These are phyloP conservation scores for Botrytis pseudocinerea DNA, from an alignment of 2,329 filamentous ascomycete species.

Conservation along the genomic window DNA sequence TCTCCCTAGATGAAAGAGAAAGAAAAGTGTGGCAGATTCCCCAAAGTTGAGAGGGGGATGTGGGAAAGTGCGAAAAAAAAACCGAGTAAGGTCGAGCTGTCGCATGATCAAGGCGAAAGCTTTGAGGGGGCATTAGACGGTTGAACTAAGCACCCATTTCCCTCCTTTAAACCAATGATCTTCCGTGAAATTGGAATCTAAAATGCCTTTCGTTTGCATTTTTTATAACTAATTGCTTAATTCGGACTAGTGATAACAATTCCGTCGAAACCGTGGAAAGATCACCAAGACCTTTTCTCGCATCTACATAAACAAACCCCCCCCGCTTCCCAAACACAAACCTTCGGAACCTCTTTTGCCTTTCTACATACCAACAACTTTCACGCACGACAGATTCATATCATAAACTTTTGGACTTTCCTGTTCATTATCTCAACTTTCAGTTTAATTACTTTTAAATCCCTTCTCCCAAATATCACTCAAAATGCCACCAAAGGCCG, in stretches of 20 bases:
- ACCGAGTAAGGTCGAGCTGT: conserved; percentile 16
- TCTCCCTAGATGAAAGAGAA: background rate
- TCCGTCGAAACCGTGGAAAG: background rate
- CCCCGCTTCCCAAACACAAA: conserved; percentile 17
- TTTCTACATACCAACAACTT: conserved; percentile 6
- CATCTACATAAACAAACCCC: conserved; percentile 21
- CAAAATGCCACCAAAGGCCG: conserved; percentile 67
- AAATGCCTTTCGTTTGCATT: conserved; percentile 18
- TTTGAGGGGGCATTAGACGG: conserved; percentile 1
- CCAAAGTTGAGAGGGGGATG: conserved; percentile 1
- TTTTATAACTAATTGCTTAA: conserved; percentile 20
- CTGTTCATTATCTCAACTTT: background rate
- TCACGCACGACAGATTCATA: background rate
- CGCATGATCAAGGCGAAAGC: conserved; percentile 20
- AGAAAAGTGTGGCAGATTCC: conserved; percentile 5
- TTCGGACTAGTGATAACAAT: conserved; percentile 16
- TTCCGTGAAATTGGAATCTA: background rate
- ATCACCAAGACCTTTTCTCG: conserved; percentile 19
- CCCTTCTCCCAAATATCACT: conserved; percentile 23
- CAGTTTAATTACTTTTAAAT: conserved; percentile 9
- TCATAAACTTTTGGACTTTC: background rate
- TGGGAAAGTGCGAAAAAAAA: conserved; percentile 10
- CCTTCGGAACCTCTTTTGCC: conserved; percentile 17
- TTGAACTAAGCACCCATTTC: background rate
- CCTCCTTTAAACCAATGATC: conserved; percentile 8